phyloP scores from a whole-genome alignment of 2,329 filamentous ascomycete species.

The Aspergillus sp. region DNA sequence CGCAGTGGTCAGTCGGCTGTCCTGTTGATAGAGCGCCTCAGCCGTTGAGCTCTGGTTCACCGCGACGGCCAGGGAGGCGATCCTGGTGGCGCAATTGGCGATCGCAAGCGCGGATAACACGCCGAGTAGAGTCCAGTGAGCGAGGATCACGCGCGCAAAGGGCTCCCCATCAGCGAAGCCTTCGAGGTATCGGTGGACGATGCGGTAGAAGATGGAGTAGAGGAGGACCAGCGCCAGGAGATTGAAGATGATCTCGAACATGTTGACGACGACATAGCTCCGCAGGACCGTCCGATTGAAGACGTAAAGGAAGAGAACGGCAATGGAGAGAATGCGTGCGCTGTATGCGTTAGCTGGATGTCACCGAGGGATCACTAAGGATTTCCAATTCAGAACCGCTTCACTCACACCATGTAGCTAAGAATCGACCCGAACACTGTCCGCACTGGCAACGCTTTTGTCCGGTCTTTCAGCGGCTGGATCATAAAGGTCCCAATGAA shows the following conservation, averaged over 20 bases:
- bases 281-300: slow-evolving; percentile 14
- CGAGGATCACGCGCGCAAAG: neutral
- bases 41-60: slow-evolving; percentile 1
- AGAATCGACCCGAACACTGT: slow-evolving; percentile 14
- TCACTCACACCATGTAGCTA: slow-evolving; percentile 12
- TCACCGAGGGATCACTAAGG: neutral
- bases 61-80: slow-evolving; percentile 2
- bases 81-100: slow-evolving; percentile 14
- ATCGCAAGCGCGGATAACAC: slow-evolving; percentile 11
- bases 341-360: slow-evolving; percentile 2
- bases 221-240: slow-evolving; percentile 11
- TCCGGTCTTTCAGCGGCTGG: slow-evolving; percentile 5
- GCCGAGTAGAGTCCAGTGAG: neutral
- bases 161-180: slow-evolving; percentile 12
- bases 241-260: slow-evolving; percentile 19
- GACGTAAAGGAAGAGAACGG: slow-evolving; percentile 14
- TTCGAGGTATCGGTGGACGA: slow-evolving; percentile 18
- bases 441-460: slow-evolving; percentile 7
- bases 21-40: neutral
- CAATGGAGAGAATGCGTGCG: slow-evolving; percentile 5
- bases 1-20: slow-evolving; percentile 8
- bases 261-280: slow-evolving; percentile 19
- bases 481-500: slow-evolving; percentile 18
- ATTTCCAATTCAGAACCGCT: neutral
- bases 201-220: slow-evolving; percentile 19